Conservation (phyloP, 352 stramenopile species). For the Blastocystis sp. region DNA sequence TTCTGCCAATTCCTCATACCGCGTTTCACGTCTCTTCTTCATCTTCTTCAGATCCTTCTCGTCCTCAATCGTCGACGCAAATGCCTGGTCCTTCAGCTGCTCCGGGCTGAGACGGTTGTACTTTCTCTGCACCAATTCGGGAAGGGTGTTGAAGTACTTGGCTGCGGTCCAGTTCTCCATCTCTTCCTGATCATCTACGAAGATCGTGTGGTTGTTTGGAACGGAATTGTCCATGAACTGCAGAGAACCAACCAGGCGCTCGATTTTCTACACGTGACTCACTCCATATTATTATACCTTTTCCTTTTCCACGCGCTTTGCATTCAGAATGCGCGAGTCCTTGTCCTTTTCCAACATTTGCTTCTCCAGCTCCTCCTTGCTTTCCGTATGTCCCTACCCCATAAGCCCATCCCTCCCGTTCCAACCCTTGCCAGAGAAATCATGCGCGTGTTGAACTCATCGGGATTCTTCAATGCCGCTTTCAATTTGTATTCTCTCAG, state of each 20-base stretch:
- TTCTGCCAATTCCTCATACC: constrained; percentile 78
- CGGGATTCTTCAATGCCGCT: constrained; percentile 90
- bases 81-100: constrained; percentile 75
- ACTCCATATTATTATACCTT: constrained; percentile 48
- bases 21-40: constrained; percentile 76
- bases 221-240: constrained; percentile 58
- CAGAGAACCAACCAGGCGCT: constrained; percentile 43
- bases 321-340: not conserved
- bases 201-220: constrained; percentile 70
- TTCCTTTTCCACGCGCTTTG: constrained; percentile 70
- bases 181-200: constrained; percentile 70
- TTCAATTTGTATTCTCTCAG: constrained; percentile 85
- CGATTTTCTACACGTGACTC: constrained; percentile 69
- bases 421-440: constrained; percentile 78
- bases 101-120: constrained; percentile 78
- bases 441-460: constrained; percentile 99
- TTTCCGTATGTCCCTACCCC: constrained; percentile 72
- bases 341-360: constrained; percentile 70
- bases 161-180: constrained; percentile 63
- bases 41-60: constrained; percentile 75
- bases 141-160: constrained; percentile 77
- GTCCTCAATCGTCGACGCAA: constrained; percentile 72
- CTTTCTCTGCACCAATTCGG: constrained; percentile 74
- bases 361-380: constrained; percentile 73
- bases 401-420: not conserved